phyloP scores from a whole-genome alignment of 768 basidiomycete species.

The Dentipellis fragilis region DNA sequence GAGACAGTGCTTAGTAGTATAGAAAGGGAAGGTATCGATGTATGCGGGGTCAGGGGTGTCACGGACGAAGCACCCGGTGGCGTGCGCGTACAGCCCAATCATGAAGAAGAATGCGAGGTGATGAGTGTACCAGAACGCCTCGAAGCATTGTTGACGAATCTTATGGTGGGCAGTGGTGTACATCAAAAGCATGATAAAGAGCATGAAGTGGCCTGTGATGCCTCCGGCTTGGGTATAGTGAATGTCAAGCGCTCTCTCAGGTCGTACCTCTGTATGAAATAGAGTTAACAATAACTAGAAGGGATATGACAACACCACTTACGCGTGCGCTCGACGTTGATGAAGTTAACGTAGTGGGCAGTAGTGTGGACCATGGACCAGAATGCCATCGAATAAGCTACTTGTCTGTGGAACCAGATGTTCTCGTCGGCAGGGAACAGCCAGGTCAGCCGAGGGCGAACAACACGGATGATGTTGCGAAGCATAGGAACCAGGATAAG shows the following conservation, averaged over 20 bases:
- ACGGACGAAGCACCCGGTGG: slow-evolving; percentile 92
- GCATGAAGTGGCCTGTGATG: slow-evolving; percentile 95
- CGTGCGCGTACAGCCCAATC: slow-evolving; percentile 82
- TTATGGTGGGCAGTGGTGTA: slow-evolving; percentile 87
- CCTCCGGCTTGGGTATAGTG: slow-evolving; percentile 86
- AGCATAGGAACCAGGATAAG: slow-evolving; percentile 85
- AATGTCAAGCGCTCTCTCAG: slow-evolving; percentile 67
- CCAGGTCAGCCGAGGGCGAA: slow-evolving; percentile 75
- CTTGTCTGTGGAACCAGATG: slow-evolving; percentile 92
- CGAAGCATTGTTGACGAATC: slow-evolving; percentile 83
- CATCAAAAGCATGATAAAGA: slow-evolving; percentile 87
- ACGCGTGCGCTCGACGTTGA: slow-evolving; percentile 86
- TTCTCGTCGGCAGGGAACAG: slow-evolving; percentile 90
- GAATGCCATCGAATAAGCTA: slow-evolving; percentile 91
- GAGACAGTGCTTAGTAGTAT: slow-evolving; percentile 77
- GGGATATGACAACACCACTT: slow-evolving; percentile 20
- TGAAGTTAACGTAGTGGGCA: slow-evolving; percentile 89
- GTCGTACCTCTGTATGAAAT: slow-evolving; percentile 57
- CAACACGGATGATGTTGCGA: slow-evolving; percentile 75
- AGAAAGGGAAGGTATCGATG: slow-evolving; percentile 72
- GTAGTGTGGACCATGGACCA: slow-evolving; percentile 91
- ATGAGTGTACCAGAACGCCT: slow-evolving; percentile 96
- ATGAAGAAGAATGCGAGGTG: slow-evolving; percentile 94
- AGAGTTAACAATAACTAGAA: background rate
- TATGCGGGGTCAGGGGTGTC: slow-evolving; percentile 69